Evolutionary conservation across 345 rosid species (phyloP), one percentile per base, ranked within the genome.

Genomic region (Gynandropsis gynandra): DNA sequence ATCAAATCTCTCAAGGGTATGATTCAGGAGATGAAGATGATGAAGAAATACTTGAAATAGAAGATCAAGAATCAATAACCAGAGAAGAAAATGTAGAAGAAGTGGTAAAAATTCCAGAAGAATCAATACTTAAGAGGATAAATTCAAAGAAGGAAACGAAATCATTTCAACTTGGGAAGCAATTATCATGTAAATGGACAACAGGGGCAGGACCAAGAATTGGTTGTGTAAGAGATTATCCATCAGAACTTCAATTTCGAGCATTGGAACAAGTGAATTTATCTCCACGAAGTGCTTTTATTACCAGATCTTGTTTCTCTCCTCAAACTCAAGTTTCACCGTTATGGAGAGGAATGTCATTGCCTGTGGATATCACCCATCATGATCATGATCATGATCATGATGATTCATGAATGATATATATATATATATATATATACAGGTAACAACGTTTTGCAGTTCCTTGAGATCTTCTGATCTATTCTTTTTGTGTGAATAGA

Each of bases 181-280:
- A 85, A 64, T 49, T 88, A 49, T 82, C 95, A 17, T 75, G 86
- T 75, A 82, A 63, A 54, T 85, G 98, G 98, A 87, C 95, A 27
- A 79, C 97, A 11, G 98, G 98, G 46, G 98, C 95, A 24, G 98
- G 98, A 50, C 97, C 98, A 8, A 77, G 95, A 18, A 87, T 87
- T 0, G 86, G 98, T 47, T 87, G 90, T n/a, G 94, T 92, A 11
- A 78, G 94, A 66, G 90, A 85, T 61, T 85, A 75, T 61, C 98
- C 98, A 3, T 67, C 83, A 3, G 76, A 76, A 56, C 93, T 87
- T 64, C 97, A 87, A 59, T 78, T 78, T 73, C 82, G 70, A 44
- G 97, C 90, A 20, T 52, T 92, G 59, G 97, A 92, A 75, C 85
- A 78, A 60, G 82, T 82, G 7, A 81, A 74, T 74, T 69, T 92